Conservation (phyloP, 768 basidiomycete genomes). For the Xanthoconium purpureum region DNA sequence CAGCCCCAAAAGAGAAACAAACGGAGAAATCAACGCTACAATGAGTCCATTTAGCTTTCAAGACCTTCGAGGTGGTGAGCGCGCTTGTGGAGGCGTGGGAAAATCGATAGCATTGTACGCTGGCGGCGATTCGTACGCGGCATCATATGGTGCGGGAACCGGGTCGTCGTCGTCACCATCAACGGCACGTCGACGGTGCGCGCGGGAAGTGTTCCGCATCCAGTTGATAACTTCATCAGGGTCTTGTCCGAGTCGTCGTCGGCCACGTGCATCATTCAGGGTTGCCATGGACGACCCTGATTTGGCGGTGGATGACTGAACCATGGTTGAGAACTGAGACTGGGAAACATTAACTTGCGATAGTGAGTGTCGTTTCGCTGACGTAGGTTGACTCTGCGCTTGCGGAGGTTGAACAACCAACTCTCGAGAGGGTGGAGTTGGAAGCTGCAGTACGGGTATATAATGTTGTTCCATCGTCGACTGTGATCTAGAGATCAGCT, state of each 20-base stretch:
- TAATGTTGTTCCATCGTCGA: slow-evolving; percentile 15
- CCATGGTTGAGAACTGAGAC: not conserved
- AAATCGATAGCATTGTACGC: slow-evolving; percentile 60
- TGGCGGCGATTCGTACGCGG: slow-evolving; percentile 53
- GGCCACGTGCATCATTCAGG: slow-evolving; percentile 11
- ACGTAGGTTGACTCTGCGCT: slow-evolving; percentile 6
- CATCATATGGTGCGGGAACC: slow-evolving; percentile 26
- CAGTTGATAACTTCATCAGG: slow-evolving; percentile 26
- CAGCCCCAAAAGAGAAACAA: slow-evolving; percentile 10
- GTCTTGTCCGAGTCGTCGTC: slow-evolving; percentile 29
- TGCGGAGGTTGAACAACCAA: slow-evolving; percentile 13
- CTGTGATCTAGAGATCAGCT: slow-evolving; percentile 12
- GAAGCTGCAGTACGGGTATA: slow-evolving; percentile 31
- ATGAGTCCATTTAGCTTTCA: slow-evolving; percentile 1
- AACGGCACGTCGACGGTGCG: slow-evolving; percentile 26
- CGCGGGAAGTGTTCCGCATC: slow-evolving; percentile 26
- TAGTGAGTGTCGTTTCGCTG: slow-evolving; percentile 23
- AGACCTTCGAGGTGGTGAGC: slow-evolving; percentile 15
- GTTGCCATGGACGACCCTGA: slow-evolving; percentile 12
- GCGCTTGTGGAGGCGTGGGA: slow-evolving; percentile 33
- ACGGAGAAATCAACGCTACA: slow-evolving; percentile 9
- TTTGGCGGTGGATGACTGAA: slow-evolving; percentile 15
- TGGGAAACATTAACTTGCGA: slow-evolving; percentile 14
- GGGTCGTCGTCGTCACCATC: slow-evolving; percentile 37
- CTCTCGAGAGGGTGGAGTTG: slow-evolving; percentile 31